A percentile compares a stretch with the other conserved stretches of the same genome.
Evolutionary conservation across 2,329 filamentous ascomycete genomes (phyloP).

Genomic region (Fusarium multiceps): DNA sequence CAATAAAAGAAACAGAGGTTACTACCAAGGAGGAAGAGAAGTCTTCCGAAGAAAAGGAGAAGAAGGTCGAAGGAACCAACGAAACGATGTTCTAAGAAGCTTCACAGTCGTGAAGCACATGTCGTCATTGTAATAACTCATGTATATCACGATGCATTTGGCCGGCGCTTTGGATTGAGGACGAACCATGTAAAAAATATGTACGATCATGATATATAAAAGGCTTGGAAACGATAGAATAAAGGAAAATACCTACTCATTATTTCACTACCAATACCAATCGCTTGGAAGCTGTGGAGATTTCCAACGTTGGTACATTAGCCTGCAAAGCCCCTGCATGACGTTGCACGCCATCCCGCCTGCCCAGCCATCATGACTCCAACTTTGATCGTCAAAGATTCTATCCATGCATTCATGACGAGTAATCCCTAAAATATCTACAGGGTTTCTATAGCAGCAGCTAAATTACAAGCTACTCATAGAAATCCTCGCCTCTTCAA

Average conservation of each 20-base stretch:
- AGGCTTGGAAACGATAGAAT: background rate
- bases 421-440: background rate
- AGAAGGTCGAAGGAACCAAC: slow-evolving; percentile 12
- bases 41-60: slow-evolving; percentile 13
- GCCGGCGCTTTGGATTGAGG: slow-evolving; percentile 28
- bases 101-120: slow-evolving; percentile 2
- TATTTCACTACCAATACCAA: background rate
- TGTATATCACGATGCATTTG: slow-evolving; percentile 39
- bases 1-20: background rate
- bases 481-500: background rate
- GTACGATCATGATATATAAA: slow-evolving; percentile 31
- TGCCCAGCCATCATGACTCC: slow-evolving; percentile 31
- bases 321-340: slow-evolving; percentile 31
- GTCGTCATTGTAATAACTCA: slow-evolving; percentile 25
- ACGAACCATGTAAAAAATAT: slow-evolving; percentile 9
- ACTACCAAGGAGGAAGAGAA: slow-evolving; percentile 9
- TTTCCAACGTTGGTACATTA: slow-evolving; percentile 26
- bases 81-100: slow-evolving; percentile 28
- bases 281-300: background rate
- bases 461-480: background rate
- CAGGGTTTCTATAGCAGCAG: background rate
- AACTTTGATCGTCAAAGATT: background rate
- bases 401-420: background rate
- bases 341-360: slow-evolving; percentile 10
- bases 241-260: slow-evolving; percentile 1